These are phyloP conservation scores for Lecanicillium sp. DNA, from an alignment of 2,329 filamentous ascomycete genomes.

Conservation along the genomic window DNA sequence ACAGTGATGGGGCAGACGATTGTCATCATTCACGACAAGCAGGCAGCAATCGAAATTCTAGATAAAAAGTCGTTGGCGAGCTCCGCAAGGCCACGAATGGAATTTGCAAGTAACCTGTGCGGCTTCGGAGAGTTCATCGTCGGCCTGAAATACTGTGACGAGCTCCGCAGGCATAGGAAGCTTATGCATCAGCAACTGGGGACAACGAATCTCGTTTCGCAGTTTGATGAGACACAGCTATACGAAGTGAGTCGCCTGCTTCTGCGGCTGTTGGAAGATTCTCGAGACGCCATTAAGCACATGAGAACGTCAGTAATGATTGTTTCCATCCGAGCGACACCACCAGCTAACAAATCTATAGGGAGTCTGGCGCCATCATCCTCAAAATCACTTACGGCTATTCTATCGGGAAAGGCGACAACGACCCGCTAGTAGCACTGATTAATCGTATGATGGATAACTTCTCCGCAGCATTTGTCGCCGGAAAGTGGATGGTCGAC, in stretches of 20 bases:
- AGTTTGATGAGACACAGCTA: constrained; percentile 11
- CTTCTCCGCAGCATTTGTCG: constrained; percentile 12
- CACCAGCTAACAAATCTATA: constrained; percentile 5
- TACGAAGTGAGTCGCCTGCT: constrained; percentile 8
- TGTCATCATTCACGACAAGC: constrained; percentile 31
- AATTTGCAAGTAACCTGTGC: constrained; percentile 19
- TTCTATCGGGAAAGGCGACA: constrained; percentile 11
- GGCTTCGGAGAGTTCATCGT: constrained; percentile 17
- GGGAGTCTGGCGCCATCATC: constrained; percentile 8
- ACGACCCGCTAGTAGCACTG: constrained; percentile 12
- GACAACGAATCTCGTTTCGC: constrained; percentile 14
- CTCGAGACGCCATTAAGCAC: constrained; percentile 8
- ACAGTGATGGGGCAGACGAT: constrained; percentile 23
- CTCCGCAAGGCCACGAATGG: constrained; percentile 17
- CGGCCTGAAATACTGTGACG: constrained; percentile 15
- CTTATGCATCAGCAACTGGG: constrained; percentile 20
- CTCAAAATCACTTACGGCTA: constrained; percentile 13
- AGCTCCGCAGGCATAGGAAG: constrained; percentile 18
- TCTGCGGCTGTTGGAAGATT: constrained; percentile 7
- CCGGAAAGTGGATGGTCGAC: constrained; percentile 17
- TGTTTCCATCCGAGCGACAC: background rate
- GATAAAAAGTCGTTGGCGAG: constrained; percentile 23
- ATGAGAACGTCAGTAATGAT: constrained; percentile 11
- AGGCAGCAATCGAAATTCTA: constrained; percentile 26
- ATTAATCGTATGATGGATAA: constrained; percentile 13